Conservation (phyloP, 495 filamentous ascomycete genomes). For the Xylaria sp. region DNA sequence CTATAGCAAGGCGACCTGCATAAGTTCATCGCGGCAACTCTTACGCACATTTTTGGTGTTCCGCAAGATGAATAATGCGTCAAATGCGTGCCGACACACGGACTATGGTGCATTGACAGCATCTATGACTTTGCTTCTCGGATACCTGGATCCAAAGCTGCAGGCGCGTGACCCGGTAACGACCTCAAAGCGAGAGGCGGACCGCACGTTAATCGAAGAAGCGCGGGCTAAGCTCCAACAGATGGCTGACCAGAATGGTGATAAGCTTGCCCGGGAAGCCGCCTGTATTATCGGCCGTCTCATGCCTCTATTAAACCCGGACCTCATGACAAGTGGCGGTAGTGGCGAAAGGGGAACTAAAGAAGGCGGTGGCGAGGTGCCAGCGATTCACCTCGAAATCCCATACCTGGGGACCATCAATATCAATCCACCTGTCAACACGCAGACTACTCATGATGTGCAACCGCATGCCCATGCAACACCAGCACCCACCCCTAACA, state of each 20-base stretch:
- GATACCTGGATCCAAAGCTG: conserved; percentile 46
- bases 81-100: conserved; percentile 50
- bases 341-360: conserved; percentile 23
- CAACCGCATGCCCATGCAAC: conserved; percentile 15
- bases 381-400: conserved; percentile 48
- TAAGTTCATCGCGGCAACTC: conserved; percentile 49
- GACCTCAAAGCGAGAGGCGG: conserved; percentile 45
- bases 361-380: neutral
- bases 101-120: conserved; percentile 56
- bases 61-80: conserved; percentile 40
- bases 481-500: neutral
- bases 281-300: conserved; percentile 52
- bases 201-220: conserved; percentile 41
- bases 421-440: conserved; percentile 44
- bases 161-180: conserved; percentile 36
- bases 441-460: conserved; percentile 15
- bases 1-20: conserved; percentile 56
- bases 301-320: conserved; percentile 46
- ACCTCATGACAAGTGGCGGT: conserved; percentile 23
- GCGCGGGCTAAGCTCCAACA: conserved; percentile 51
- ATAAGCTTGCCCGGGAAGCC: conserved; percentile 50
- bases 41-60: conserved; percentile 50
- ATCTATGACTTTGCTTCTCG: conserved; percentile 53
- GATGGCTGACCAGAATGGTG: conserved; percentile 42
- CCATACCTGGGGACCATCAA: conserved; percentile 56